Conservation (phyloP, 305 asterid species). For the Petunia hybrid region DNA sequence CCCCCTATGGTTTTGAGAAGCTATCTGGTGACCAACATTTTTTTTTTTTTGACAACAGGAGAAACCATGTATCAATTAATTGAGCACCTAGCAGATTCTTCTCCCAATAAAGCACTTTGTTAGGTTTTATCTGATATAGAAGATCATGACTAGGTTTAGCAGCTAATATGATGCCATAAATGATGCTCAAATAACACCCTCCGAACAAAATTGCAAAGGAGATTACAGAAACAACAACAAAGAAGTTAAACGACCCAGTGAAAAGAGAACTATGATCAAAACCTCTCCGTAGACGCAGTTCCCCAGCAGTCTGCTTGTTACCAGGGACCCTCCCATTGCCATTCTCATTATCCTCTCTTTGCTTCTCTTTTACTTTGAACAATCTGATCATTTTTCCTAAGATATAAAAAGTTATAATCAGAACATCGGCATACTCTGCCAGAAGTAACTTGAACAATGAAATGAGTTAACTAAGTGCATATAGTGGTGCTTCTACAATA, state of each 20-base stretch:
- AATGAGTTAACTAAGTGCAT: background rate
- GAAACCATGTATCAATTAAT: background rate
- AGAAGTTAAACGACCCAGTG: background rate
- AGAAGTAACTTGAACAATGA: constrained; percentile 11
- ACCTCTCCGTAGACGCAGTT: constrained; percentile 50
- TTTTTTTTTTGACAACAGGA: too few relatives aligned
- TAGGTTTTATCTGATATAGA: background rate
- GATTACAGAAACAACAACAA: constrained; percentile 6
- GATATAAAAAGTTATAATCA: background rate
- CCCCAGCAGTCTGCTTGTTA: constrained; percentile 49
- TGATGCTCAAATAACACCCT: constrained; percentile 8
- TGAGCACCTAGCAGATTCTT: background rate
- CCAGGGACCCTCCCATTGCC: constrained; percentile 33
- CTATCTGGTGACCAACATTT: too few relatives aligned
- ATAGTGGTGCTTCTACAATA: background rate
- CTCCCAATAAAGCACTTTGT: too few relatives aligned
- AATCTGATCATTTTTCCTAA: constrained; percentile 49
- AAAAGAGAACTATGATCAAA: constrained; percentile 21
- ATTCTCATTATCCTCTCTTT: constrained; percentile 37
- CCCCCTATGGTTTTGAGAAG: too few relatives aligned
- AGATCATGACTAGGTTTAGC: constrained; percentile 8
- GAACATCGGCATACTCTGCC: background rate
- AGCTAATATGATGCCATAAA: background rate
- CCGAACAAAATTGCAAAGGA: constrained; percentile 26
- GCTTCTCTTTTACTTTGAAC: constrained; percentile 51